Conservation (phyloP, 257 asterid species). For the Forsythia viridissima region DNA sequence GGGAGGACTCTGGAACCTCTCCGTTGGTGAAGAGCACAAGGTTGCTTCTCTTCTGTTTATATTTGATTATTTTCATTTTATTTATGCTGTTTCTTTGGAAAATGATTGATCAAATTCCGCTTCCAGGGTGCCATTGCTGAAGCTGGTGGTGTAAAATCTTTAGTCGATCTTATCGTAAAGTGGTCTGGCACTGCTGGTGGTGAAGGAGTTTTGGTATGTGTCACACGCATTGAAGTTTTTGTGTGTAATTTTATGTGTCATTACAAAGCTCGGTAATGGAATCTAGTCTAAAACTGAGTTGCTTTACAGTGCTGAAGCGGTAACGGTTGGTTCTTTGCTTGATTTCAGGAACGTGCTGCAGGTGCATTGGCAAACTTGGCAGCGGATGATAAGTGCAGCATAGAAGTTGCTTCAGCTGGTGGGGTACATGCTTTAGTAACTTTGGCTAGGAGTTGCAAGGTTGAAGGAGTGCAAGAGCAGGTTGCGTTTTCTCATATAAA, state of each 20-base stretch:
- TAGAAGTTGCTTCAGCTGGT: conserved; percentile 67
- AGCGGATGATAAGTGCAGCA: conserved; percentile 95
- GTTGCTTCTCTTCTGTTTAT: conserved; percentile 31
- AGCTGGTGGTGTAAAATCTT: conserved; percentile 81
- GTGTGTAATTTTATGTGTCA: not conserved
- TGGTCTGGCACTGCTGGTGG: conserved; percentile 73
- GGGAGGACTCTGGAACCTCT: conserved; percentile 90
- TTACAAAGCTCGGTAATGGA: not conserved
- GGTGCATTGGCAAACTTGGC: conserved; percentile 93
- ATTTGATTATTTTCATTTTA: not conserved
- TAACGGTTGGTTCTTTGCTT: conserved; percentile 12
- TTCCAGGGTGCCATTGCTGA: conserved; percentile 75
- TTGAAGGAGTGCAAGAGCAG: conserved; percentile 93
- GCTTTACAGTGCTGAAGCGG: conserved; percentile 13
- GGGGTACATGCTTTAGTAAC: conserved; percentile 78
- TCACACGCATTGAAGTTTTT: not conserved
- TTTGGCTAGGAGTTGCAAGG: conserved; percentile 70
- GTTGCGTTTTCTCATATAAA: conserved; percentile 29
- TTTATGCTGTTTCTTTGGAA: not conserved
- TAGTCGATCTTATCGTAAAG: conserved; percentile 73
- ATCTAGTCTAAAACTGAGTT: not conserved
- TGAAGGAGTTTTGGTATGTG: conserved; percentile 77
- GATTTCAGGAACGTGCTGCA: conserved; percentile 84
- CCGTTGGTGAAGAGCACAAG: conserved; percentile 87
- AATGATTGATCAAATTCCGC: conserved; percentile 6